phyloP scores from a whole-genome alignment of 305 asterid species.

The Nicotiana rustica region DNA sequence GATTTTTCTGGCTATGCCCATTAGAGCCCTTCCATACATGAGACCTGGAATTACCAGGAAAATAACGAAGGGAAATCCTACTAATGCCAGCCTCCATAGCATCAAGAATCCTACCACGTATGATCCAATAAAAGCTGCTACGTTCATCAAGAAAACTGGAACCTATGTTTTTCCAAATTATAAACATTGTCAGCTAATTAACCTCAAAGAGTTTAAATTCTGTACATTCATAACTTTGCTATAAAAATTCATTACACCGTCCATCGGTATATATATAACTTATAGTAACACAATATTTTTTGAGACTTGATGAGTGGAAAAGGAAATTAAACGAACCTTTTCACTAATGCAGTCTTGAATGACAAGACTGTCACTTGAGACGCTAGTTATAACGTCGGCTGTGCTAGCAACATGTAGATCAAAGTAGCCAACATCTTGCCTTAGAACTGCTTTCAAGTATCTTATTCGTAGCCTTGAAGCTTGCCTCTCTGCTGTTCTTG shows the following conservation, averaged over 20 bases:
- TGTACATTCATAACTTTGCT: not conserved
- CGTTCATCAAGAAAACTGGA: conserved; percentile 83
- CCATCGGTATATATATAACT: too few species aligned
- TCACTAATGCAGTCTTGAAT: conserved; percentile 93
- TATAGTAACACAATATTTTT: too few species aligned
- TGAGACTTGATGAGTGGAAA: not conserved
- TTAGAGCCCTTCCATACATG: conserved; percentile 81
- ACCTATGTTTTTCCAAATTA: conserved; percentile 47
- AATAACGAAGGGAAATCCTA: conserved; percentile 76
- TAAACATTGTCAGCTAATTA: not conserved
- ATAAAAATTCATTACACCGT: too few species aligned
- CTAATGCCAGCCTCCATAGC: conserved; percentile 82
- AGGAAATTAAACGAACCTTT: conserved; percentile 53
- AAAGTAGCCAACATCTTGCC: conserved; percentile 96
- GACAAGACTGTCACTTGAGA: conserved; percentile 86
- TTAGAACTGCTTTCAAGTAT: conserved; percentile 85
- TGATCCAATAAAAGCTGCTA: conserved; percentile 70
- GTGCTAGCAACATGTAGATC: conserved; percentile 90
- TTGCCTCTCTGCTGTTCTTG: conserved; percentile 95
- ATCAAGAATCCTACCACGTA: conserved; percentile 71
- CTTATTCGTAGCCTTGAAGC: conserved; percentile 77
- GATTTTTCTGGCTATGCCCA: conserved; percentile 68
- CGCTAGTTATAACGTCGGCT: conserved; percentile 83
- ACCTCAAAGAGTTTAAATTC: not conserved
- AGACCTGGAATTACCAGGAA: conserved; percentile 82